These are phyloP conservation scores for Urochloa ruziziensis DNA, from an alignment of 176 grass and related monocot genomes.

Conservation along the genomic window DNA sequence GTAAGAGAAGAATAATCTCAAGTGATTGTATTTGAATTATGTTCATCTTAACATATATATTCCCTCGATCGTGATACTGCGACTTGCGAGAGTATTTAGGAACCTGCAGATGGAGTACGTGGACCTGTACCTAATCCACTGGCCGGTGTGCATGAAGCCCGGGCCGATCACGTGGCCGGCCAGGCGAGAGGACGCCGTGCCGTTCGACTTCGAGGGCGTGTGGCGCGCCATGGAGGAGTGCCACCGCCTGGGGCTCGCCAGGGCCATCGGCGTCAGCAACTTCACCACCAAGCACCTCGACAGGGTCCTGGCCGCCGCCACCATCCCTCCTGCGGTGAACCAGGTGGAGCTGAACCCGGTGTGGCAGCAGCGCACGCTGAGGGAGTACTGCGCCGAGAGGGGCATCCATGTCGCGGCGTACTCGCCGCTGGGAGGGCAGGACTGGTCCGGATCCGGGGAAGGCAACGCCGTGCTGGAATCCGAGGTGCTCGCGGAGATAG, in stretches of 20 bases:
- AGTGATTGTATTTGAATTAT: neutral
- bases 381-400: constrained; percentile 40
- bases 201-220: constrained; percentile 51
- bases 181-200: constrained; percentile 38
- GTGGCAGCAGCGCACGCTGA: constrained; percentile 65
- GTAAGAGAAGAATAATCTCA: too few species aligned
- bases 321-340: constrained; percentile 53
- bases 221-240: constrained; percentile 71
- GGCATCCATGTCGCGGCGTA: constrained; percentile 55
- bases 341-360: constrained; percentile 70
- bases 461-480: constrained; percentile 37
- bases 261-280: constrained; percentile 68
- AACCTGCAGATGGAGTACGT: constrained; percentile 61
- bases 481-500: constrained; percentile 50
- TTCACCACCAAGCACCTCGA: constrained; percentile 57
- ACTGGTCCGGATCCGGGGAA: constrained; percentile 34
- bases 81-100: constrained; percentile 22
- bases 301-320: constrained; percentile 27
- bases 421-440: constrained; percentile 52
- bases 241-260: constrained; percentile 52
- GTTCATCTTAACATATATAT: too few species aligned
- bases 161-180: neutral
- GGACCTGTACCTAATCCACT: constrained; percentile 66
- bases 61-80: too few species aligned
- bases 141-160: constrained; percentile 47